A percentile compares a stretch with the other conserved stretches of the same genome.
Evolutionary conservation across 208 protist species (phyloP).

Genomic region (Trypanosomatidae sp.): DNA sequence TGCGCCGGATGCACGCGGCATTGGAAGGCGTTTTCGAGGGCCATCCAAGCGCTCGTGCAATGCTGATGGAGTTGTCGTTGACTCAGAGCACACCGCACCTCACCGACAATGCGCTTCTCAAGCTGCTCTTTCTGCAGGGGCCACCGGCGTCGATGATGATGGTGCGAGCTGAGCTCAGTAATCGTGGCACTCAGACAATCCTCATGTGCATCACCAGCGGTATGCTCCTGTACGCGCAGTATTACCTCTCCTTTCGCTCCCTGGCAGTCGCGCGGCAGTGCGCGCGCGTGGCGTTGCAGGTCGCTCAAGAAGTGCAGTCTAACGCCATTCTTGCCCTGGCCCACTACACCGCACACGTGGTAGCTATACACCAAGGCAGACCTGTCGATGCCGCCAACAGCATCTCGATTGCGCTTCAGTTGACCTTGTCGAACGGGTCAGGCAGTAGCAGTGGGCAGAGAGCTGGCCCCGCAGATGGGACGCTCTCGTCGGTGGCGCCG

Average conservation of each 20-base stretch:
- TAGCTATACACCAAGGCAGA: slow-evolving; percentile 46
- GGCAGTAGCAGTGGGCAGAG: neutral
- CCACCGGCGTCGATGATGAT: slow-evolving; percentile 16
- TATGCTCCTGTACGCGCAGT: slow-evolving; percentile 78
- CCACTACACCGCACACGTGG: slow-evolving; percentile 72
- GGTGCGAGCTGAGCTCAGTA: slow-evolving; percentile 20
- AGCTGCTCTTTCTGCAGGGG: slow-evolving; percentile 35
- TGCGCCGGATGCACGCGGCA: slow-evolving; percentile 17
- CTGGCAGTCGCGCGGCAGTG: slow-evolving; percentile 59
- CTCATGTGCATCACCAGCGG: slow-evolving; percentile 74
- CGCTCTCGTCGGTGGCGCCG: neutral
- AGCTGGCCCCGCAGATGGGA: neutral
- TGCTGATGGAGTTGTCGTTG: slow-evolving; percentile 31
- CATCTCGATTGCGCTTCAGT: slow-evolving; percentile 77
- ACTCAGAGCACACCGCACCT: slow-evolving; percentile 20
- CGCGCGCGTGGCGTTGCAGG: slow-evolving; percentile 64
- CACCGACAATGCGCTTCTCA: slow-evolving; percentile 36
- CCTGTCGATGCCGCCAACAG: slow-evolving; percentile 68
- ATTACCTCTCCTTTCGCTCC: slow-evolving; percentile 63
- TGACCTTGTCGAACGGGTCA: slow-evolving; percentile 23
- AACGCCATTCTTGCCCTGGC: slow-evolving; percentile 62
- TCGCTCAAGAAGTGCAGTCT: slow-evolving; percentile 75
- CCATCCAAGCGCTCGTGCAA: slow-evolving; percentile 15
- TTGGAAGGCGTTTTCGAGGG: slow-evolving; percentile 43
- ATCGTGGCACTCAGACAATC: slow-evolving; percentile 52